Base-by-base conservation (phyloP, 1,139 yeast species). In the Yamadazyma dushanensis region DNA sequence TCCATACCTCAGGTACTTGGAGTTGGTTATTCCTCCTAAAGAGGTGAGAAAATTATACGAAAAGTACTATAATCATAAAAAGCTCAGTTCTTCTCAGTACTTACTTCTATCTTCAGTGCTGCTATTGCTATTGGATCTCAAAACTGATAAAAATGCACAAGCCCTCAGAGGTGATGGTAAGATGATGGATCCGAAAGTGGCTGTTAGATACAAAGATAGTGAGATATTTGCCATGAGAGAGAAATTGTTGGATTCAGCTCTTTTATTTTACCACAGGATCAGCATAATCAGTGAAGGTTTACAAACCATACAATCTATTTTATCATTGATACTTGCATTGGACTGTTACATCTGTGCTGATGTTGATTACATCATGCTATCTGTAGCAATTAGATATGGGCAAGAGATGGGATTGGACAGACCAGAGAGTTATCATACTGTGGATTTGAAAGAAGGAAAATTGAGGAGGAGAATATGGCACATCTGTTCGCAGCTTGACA, bases 401-500 rank as follows among this genome's bases (percentile, higher is more conserved):
- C 79, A 74, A 45, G 83, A 78, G 31, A 56, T 82, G 42, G 94
- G 94, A 0, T 59, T 85, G 16, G 85, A 84, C 49, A 60, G 87
- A 19, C 61, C 62, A 6, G 87, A 82, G 44, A 57, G 74, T 2
- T 70, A 70, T 37, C 43, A 48, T 3, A 63, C 67, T 1, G 46
- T 76, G 14, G 37, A 66, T 0, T 44, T 47, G 0, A 57, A 53
- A 3, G 82, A 77, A 30, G 59, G 60, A 5, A 46, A 53, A 3
- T 52, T 57, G 8, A 58, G 78, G 16, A 57, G 73, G 26, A 53
- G 55, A 6, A 36, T 80, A 2, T 84, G 84, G 80, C 73, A 80
- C 76, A 36, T 60, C 16, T 70, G 83, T 37, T 77, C 74, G 41
- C 53, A 59, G 23, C 53, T 68, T 36, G 90, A 84, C 49, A 69